These are phyloP conservation scores for Arbutus unedo DNA, from an alignment of 148 eudicot species.

Conservation along the genomic window DNA sequence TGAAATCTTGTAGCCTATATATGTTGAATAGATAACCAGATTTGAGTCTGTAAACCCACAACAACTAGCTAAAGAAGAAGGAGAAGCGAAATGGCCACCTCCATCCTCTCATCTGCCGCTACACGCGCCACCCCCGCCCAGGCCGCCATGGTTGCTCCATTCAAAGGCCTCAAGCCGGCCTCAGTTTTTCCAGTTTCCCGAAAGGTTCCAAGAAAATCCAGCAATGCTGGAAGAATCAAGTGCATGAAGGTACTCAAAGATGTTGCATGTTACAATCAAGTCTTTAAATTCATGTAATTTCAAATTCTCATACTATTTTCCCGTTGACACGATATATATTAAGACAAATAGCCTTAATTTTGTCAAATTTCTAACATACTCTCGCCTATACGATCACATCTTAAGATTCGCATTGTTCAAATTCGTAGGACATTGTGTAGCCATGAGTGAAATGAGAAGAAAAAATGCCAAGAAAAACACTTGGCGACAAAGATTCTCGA, in stretches of 20 bases:
- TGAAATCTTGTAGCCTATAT: slow-evolving; percentile 12
- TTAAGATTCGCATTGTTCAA: no score
- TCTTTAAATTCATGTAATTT: background rate
- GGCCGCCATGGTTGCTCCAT: slow-evolving; percentile 46
- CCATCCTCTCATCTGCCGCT: slow-evolving; percentile 30
- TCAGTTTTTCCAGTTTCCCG: slow-evolving; percentile 34
- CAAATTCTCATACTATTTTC: no score
- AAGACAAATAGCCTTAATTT: no score
- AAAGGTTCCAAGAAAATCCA: slow-evolving; percentile 37
- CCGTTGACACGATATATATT: no score
- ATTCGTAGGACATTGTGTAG: no score
- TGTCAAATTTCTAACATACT: no score
- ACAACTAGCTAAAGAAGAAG: background rate
- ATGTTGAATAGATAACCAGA: background rate
- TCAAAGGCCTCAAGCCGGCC: slow-evolving; percentile 43
- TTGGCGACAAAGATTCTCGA: background rate
- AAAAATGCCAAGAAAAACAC: no score
- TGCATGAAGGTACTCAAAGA: slow-evolving; percentile 46
- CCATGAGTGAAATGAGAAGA: no score
- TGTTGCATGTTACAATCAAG: background rate
- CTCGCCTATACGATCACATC: no score
- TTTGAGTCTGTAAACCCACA: background rate
- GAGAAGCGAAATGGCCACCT: slow-evolving; percentile 19
- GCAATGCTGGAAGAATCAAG: slow-evolving; percentile 47
- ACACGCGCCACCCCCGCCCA: slow-evolving; percentile 34